Evolutionary conservation across 306 rosid genomes (phyloP), one percentile per base, ranked within the genome.

Genomic region (Mucuna pruriens): DNA sequence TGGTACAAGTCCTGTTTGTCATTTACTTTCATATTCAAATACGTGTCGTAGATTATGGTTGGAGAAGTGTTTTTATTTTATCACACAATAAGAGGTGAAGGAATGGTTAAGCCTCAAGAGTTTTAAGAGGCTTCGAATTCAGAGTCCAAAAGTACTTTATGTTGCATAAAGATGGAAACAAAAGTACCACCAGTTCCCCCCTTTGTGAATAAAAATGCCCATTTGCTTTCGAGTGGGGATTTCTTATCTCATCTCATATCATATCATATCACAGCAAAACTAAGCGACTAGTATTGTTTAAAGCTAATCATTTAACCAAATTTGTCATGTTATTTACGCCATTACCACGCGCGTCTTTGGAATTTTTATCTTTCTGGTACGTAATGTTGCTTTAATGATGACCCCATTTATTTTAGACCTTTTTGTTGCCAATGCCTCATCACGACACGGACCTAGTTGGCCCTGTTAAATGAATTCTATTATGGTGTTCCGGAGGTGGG

Each of bases 1-100:
- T 5, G 13, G 20, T 44, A 74, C 51, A 74, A 17, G 40, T 51
- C 70, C 40, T 71, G 49, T 57, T 76, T 82, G 62, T 44, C 72
- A 23, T 34, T 13, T 54, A 6, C 20, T 82, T 40, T 22, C 60
- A 36, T 42, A 66, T 20, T 66, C 29, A 48, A 25, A 17, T 31
- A 65, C 5, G 19, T 13, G 39, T 44, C 63, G 8, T 26, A 6
- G 33, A 52, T 39, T 58, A 40, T 9, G 25, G 54, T 22, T 25
- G 22, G 1, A 5, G 6, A 49, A 16, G 55, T 49, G n/a, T n/a
- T n/a, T 46, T 2, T 4, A 8, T 49, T 46, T 44, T 9, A 44
- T 44, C 3, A 0, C 48, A 9, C 26, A 6, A 52, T 19, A 4
- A 7, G 11, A 17, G 26, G 2, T 40, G n/a, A 60, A 26, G 38